phyloP scores from a whole-genome alignment of 495 filamentous ascomycete species.

The Penicillium antarcticum region DNA sequence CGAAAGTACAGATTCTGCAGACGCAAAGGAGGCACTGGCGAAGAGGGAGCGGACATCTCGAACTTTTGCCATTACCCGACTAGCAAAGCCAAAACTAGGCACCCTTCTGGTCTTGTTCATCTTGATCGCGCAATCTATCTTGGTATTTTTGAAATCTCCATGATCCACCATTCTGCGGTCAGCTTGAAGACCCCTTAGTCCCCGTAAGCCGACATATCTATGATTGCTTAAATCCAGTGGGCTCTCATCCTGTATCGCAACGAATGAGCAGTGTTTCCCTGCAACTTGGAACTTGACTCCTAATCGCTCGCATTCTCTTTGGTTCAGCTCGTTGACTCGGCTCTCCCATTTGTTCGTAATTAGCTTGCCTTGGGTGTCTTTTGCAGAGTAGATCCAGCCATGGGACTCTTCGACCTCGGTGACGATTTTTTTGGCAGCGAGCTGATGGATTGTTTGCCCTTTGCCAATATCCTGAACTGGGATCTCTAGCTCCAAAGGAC shows the following conservation, averaged over 20 bases:
- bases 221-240: too few relatives aligned
- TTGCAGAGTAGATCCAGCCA: slow-evolving; percentile 8
- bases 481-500: slow-evolving; percentile 4
- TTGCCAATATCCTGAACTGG: slow-evolving; percentile 3
- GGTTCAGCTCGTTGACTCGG: background rate
- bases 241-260: background rate
- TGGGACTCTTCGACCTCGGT: slow-evolving; percentile 2
- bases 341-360: background rate
- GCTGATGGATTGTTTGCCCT: slow-evolving; percentile 5
- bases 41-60: too few relatives aligned
- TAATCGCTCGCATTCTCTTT: slow-evolving; percentile 8
- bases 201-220: background rate
- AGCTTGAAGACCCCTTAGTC: background rate
- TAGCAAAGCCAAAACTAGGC: too few relatives aligned
- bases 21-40: too few relatives aligned
- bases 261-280: slow-evolving; percentile 9
- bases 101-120: too few relatives aligned
- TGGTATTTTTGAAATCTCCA: too few relatives aligned
- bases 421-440: background rate
- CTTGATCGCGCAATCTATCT: too few relatives aligned
- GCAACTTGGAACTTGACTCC: slow-evolving; percentile 5
- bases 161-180: too few relatives aligned
- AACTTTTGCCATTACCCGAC: too few relatives aligned
- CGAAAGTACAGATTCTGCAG: too few relatives aligned
- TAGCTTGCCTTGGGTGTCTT: background rate